Base-by-base conservation (phyloP, 1,139 yeast genomes). In the Candida neerlandica region DNA sequence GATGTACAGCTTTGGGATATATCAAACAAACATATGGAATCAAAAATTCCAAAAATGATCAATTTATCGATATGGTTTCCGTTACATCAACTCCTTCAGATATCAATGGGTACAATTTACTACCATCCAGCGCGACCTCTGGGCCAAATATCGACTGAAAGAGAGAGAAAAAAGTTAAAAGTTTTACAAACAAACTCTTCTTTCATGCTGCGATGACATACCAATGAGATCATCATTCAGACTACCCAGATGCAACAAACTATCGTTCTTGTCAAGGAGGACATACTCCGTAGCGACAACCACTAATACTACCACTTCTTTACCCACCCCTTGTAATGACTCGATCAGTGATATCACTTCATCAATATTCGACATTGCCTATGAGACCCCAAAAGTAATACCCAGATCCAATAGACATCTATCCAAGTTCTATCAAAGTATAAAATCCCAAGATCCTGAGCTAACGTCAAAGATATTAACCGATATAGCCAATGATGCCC, bases 281-380 rank as follows among this genome's bases (percentile, higher is more conserved):
- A 3, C 14, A 21, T 21, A 34, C 15, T 44, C 33, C 10, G 30
- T 21, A 23, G 39, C n/a, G 12, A n/a, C 14, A 18, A 21, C 27
- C n/a, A 4, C 11, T 4, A 10, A 21, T 15, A 44, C 38, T 39
- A 16, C 16, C 33, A 6, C 32, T n/a, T n/a, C n/a, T n/a, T n/a
- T 11, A 9, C 27, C 43, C 15, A 23, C 27, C 5, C 5, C 27
- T 23, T n/a, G n/a, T n/a, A n/a, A n/a, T n/a, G n/a, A n/a, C n/a
- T 4, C 27, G 10, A n/a, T 23, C 4, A 29, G 27, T 45, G 30
- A 41, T 12, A 12, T 45, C 12, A 39, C 47, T 18, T 14, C 47
- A 32, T 46, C 48, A 10, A 41, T 46, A 35, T 46, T 46, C 41
- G 48, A 46, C 6, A 37, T 41, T 14, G 16, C 38, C 3, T 9